Percentiles rank a stretch among this genome's conserved stretches.
Evolutionary conservation across 2,329 filamentous ascomycete genomes (phyloP).

Genomic region (Cercospora berteroae): DNA sequence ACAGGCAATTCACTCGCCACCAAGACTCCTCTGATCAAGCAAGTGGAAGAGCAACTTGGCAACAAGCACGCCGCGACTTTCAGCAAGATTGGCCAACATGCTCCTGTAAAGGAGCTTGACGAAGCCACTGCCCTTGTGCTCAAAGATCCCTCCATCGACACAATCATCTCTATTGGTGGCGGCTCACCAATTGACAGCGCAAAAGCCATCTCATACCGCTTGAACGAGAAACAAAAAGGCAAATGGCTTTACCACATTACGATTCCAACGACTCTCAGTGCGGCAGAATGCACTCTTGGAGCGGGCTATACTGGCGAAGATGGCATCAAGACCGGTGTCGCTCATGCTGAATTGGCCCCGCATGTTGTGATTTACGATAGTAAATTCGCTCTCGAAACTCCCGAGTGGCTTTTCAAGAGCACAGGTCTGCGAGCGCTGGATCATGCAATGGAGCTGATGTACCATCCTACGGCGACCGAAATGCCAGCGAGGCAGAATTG

Average conservation of each 20-base stretch:
- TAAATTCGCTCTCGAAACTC: conserved; percentile 52
- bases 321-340: conserved; percentile 50
- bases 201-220: conserved; percentile 48
- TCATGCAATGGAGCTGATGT: conserved; percentile 55
- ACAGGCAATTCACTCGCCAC: conserved; percentile 55
- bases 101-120: conserved; percentile 55
- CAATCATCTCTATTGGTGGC: conserved; percentile 56
- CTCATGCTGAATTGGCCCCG: conserved; percentile 44
- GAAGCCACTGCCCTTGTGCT: conserved; percentile 50
- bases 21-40: conserved; percentile 54
- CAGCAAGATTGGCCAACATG: conserved; percentile 55
- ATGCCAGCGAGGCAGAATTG: conserved; percentile 50
- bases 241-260: conserved; percentile 48
- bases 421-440: conserved; percentile 56
- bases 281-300: conserved; percentile 55
- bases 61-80: conserved; percentile 57
- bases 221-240: conserved; percentile 39
- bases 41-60: conserved; percentile 51
- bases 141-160: conserved; percentile 50
- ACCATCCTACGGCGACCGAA: conserved; percentile 53
- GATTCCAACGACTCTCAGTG: conserved; percentile 52
- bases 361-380: conserved; percentile 55
- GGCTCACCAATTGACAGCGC: conserved; percentile 56
- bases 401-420: conserved; percentile 49
- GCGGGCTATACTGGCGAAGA: conserved; percentile 53